Evolutionary conservation across 2,329 filamentous ascomycete species (phyloP).

Genomic region (Diaporthe sp.): DNA sequence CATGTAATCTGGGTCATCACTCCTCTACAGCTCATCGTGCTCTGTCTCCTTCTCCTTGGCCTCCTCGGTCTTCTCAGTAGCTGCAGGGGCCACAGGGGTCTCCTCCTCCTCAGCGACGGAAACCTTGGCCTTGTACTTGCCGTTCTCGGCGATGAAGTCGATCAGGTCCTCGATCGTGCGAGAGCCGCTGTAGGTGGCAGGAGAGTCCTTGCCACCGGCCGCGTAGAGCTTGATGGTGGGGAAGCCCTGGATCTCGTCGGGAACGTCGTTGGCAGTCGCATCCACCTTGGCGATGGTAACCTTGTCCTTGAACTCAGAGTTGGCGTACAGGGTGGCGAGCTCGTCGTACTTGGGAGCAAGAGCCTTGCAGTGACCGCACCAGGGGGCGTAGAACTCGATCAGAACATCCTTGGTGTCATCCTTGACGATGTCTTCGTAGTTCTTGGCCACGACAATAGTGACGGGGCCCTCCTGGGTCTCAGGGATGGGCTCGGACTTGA

Average conservation of each 20-base stretch:
- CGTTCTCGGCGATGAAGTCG: slow-evolving; percentile 94
- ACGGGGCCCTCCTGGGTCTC: slow-evolving; percentile 93
- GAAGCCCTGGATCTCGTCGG: slow-evolving; percentile 97
- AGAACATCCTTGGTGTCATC: slow-evolving; percentile 97
- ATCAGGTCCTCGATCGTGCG: slow-evolving; percentile 93
- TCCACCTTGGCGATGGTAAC: slow-evolving; percentile 98
- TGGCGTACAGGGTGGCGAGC: slow-evolving; percentile 80
- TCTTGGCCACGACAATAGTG: slow-evolving; percentile 89
- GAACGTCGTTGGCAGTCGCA: slow-evolving; percentile 94
- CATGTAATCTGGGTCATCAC: slow-evolving; percentile 21
- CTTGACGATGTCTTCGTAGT: slow-evolving; percentile 90
- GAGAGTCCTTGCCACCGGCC: slow-evolving; percentile 86
- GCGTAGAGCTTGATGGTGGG: slow-evolving; percentile 99
- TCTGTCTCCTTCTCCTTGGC: slow-evolving; percentile 60
- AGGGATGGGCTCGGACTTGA: slow-evolving; percentile 98
- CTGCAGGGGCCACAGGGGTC: slow-evolving; percentile 59
- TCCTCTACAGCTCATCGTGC: slow-evolving; percentile 82
- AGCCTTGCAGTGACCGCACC: slow-evolving; percentile 99
- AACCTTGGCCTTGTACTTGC: slow-evolving; percentile 84
- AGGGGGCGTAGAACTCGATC: slow-evolving; percentile 98
- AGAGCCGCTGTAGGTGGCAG: slow-evolving; percentile 87
- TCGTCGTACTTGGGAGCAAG: slow-evolving; percentile 97
- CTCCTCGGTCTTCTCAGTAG: slow-evolving; percentile 60
- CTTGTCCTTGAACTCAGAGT: slow-evolving; percentile 82
- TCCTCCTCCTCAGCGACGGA: slow-evolving; percentile 66